Evolutionary conservation across 805 yeast genomes (phyloP).

Genomic region (Candida succiphila): DNA sequence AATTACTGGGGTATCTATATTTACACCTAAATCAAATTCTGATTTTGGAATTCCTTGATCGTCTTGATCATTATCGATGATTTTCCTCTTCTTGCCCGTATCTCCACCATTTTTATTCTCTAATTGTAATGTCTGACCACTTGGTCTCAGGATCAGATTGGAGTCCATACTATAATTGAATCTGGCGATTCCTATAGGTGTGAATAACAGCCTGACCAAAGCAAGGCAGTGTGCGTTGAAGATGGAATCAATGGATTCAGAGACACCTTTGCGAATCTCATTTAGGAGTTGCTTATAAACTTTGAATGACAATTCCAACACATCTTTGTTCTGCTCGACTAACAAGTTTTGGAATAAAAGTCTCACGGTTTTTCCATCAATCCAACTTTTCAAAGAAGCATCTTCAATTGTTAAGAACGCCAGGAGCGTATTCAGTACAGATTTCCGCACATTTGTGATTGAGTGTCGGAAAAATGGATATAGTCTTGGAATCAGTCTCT

Average conservation of each 20-base stretch:
- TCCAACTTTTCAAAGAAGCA: slow-evolving; percentile 49
- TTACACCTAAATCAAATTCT: slow-evolving; percentile 51
- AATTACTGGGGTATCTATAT: slow-evolving; percentile 88
- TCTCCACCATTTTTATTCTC: slow-evolving; percentile 20
- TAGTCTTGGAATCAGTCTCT: slow-evolving; percentile 74
- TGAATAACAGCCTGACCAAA: slow-evolving; percentile 60
- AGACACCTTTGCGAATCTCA: slow-evolving; percentile 27
- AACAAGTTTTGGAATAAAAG: slow-evolving; percentile 78
- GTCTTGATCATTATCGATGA: slow-evolving; percentile 5
- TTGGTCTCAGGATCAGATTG: slow-evolving; percentile 66
- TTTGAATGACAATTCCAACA: slow-evolving; percentile 48
- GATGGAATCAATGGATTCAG: slow-evolving; percentile 37
- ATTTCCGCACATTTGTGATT: slow-evolving; percentile 79
- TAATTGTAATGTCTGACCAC: slow-evolving; percentile 38
- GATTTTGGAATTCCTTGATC: slow-evolving; percentile 34
- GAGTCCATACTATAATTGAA: slow-evolving; percentile 80
- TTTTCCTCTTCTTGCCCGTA: slow-evolving; percentile 41
- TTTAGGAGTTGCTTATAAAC: slow-evolving; percentile 50
- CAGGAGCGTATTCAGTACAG: slow-evolving; percentile 70
- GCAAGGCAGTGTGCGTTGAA: slow-evolving; percentile 52
- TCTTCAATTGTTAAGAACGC: slow-evolving; percentile 60
- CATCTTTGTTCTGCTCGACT: slow-evolving; percentile 78
- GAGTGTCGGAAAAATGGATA: slow-evolving; percentile 93
- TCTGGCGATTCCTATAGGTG: slow-evolving; percentile 92
- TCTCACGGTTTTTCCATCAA: slow-evolving; percentile 62